Percentiles rank a stretch among this genome's conserved stretches.
These are phyloP conservation scores for Podaxis mareebaensis DNA, from an alignment of 768 basidiomycete species.

Conservation along the genomic window DNA sequence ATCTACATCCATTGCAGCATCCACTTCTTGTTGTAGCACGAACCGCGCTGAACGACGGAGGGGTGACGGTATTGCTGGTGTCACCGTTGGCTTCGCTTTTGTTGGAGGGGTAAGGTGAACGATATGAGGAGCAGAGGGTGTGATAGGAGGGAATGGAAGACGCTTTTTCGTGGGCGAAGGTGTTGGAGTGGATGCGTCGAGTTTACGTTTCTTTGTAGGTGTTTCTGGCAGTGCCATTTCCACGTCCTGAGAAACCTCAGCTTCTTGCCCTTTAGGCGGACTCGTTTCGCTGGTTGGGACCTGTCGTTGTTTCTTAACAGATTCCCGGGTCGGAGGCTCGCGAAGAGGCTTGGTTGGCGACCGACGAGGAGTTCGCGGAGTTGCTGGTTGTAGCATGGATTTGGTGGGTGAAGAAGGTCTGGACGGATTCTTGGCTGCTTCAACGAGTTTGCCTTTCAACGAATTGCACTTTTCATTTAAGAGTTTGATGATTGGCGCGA, in stretches of 20 bases:
- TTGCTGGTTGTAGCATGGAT: background rate
- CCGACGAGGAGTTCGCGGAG: constrained; percentile 9
- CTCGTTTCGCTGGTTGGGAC: background rate
- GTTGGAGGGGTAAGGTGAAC: background rate
- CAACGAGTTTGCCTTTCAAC: constrained; percentile 16
- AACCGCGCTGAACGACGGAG: constrained; percentile 17
- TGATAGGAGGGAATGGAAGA: constrained; percentile 5
- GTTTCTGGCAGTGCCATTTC: constrained; percentile 17
- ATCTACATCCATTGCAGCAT: constrained; percentile 10
- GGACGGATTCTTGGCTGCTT: constrained; percentile 10
- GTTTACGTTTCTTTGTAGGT: constrained; percentile 21
- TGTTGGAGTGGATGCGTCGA: constrained; percentile 2
- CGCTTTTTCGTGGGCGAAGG: background rate
- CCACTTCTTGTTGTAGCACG: constrained; percentile 12
- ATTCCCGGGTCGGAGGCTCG: constrained; percentile 19
- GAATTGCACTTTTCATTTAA: constrained; percentile 18
- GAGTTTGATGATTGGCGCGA: constrained; percentile 12
- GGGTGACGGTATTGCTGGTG: constrained; percentile 18
- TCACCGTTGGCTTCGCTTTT: background rate
- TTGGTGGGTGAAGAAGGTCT: constrained; percentile 13
- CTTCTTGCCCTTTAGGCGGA: background rate
- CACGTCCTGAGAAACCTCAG: background rate
- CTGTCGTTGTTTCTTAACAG: constrained; percentile 12
- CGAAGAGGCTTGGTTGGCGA: constrained; percentile 18
- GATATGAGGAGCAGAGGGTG: constrained; percentile 7